Evolutionary conservation across 345 rosid species (phyloP), one percentile per base, ranked within the genome.

Genomic region (Triadica sebifera): DNA sequence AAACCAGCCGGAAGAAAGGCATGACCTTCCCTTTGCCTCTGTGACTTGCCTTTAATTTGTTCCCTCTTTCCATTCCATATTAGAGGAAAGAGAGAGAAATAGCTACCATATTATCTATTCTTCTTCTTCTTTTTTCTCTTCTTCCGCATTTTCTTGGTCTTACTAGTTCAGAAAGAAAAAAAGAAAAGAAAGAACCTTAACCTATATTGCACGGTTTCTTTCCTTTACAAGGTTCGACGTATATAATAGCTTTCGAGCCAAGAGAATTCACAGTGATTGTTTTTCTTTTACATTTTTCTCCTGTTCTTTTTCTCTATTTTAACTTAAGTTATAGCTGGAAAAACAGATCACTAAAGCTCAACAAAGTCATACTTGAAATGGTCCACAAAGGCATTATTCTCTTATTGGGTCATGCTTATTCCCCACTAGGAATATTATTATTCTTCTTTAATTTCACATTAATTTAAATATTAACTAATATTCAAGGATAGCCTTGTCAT

Each of bases 11-110:
- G 78, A 69, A 75, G 78, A 75, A 75, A 75, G 78, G 78, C 78
- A 20, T 75, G 74, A 58, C 78, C 78, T 75, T 75, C 78, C 78
- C 78, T 75, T 75, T 60, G 78, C 78, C 78, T 51, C 37, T 8
- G 38, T 60, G 78, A 75, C 78, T 75, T 75, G 78, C 78, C 78
- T 50, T 49, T 50, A 49, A n/a, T n/a, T n/a, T n/a, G 20, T 10
- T 52, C 51, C 62, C 10, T 43, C 47, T n/a, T 34, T 24, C 47
- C 49, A 1, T 29, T 56, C 20, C 19, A 34, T 13, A 43, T 43
- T 43, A 43, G 47, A 43, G 47, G 9, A 47, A 52, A 22, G 59
- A 60, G 20, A 53, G n/a, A 59, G 52, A 43, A 45, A 22, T 38
- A 13, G 5, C 51, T 20, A 37, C 20, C 22, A n/a, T 65, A 45